phyloP scores from a whole-genome alignment of 2,329 filamentous ascomycete genomes.

The Lojkania enalia region DNA sequence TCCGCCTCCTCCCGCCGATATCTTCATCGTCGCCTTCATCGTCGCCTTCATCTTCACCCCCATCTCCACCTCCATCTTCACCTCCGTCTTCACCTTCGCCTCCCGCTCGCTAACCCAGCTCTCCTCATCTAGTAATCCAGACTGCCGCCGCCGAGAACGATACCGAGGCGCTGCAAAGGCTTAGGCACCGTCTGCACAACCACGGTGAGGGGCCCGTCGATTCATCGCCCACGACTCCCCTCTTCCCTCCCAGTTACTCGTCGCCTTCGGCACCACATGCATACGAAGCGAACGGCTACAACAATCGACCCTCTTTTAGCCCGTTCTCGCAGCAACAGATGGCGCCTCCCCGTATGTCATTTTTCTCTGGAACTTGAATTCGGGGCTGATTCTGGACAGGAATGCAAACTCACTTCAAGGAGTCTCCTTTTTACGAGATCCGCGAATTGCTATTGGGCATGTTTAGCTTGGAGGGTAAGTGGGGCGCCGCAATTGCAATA shows the following conservation, averaged over 20 bases:
- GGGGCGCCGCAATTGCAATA: too few species aligned
- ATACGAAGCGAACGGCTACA: slow-evolving; percentile 20
- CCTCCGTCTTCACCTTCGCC: slow-evolving; percentile 3
- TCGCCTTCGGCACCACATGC: slow-evolving; percentile 16
- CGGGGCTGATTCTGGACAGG: slow-evolving; percentile 34
- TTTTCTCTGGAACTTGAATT: not conserved
- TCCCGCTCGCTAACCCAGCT: slow-evolving; percentile 19
- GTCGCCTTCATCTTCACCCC: too few species aligned
- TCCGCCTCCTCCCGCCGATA: slow-evolving; percentile 12
- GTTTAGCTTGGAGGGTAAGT: slow-evolving; percentile 72
- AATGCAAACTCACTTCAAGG: slow-evolving; percentile 61
- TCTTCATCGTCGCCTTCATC: slow-evolving; percentile 1
- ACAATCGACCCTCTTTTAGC: slow-evolving; percentile 17
- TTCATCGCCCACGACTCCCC: slow-evolving; percentile 22
- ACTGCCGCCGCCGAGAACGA: slow-evolving; percentile 40
- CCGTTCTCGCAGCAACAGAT: slow-evolving; percentile 16
- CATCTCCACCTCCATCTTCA: slow-evolving; percentile 2
- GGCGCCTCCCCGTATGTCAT: not conserved
- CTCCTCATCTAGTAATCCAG: slow-evolving; percentile 44
- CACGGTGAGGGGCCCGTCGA: slow-evolving; percentile 41
- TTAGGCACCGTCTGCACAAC: slow-evolving; percentile 47
- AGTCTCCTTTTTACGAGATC: slow-evolving; percentile 84
- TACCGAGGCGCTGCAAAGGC: slow-evolving; percentile 38
- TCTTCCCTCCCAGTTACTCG: slow-evolving; percentile 19
- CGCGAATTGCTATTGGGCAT: slow-evolving; percentile 66